phyloP scores from a whole-genome alignment of 2,329 filamentous ascomycete species.

The Ophiobolus disseminans region DNA sequence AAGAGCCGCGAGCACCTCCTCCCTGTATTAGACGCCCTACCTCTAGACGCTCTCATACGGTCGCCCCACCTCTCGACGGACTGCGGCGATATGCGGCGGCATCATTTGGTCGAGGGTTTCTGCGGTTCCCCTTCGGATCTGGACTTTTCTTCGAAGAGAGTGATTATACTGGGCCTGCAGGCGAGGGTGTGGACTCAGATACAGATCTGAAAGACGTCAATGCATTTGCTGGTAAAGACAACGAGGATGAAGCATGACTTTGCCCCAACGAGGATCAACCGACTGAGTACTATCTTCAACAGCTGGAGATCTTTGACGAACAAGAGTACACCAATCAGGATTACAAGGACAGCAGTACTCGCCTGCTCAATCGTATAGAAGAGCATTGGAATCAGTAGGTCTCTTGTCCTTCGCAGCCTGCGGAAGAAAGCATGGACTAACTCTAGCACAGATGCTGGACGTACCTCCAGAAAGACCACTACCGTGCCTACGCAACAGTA shows the following conservation, averaged over 20 bases:
- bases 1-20: too few species aligned
- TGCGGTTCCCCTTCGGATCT: too few species aligned
- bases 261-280: slow-evolving; percentile 17
- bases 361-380: slow-evolving; percentile 23
- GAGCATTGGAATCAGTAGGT: slow-evolving; percentile 26
- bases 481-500: slow-evolving; percentile 11
- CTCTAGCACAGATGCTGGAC: slow-evolving; percentile 17
- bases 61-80: too few species aligned
- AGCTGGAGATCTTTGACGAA: slow-evolving; percentile 20
- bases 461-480: slow-evolving; percentile 13
- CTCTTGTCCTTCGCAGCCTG: slow-evolving; percentile 9
- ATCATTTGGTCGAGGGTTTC: too few species aligned
- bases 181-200: slow-evolving; percentile 14
- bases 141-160: slow-evolving; percentile 17
- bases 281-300: slow-evolving; percentile 23
- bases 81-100: slow-evolving; percentile 10
- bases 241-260: slow-evolving; percentile 16
- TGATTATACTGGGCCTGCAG: slow-evolving; percentile 16
- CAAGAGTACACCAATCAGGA: slow-evolving; percentile 23
- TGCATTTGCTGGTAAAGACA: slow-evolving; percentile 10
- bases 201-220: slow-evolving; percentile 17
- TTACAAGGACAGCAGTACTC: slow-evolving; percentile 27
- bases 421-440: slow-evolving; percentile 13
- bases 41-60: too few species aligned
- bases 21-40: too few species aligned